Percentiles rank a stretch among this genome's conserved stretches.
Conservation (phyloP, 352 stramenopile species). For the Thraustotheca clavata region DNA sequence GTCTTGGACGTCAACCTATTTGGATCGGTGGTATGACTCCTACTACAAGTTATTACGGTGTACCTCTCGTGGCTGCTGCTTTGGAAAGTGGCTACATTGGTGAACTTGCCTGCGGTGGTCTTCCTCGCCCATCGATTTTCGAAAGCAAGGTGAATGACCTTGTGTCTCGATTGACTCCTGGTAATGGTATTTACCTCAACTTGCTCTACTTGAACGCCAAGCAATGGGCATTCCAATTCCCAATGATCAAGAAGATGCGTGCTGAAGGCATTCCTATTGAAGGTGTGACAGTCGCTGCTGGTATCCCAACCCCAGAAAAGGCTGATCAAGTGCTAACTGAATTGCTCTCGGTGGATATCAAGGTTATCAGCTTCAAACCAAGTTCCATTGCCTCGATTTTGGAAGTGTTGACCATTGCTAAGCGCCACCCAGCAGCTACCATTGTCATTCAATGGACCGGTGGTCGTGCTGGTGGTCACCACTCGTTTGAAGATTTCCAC, state of each 20-base stretch:
- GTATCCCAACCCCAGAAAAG: slow-evolving; percentile 72
- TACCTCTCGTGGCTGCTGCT: slow-evolving; percentile 74
- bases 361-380: slow-evolving; percentile 77
- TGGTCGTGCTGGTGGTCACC: slow-evolving; percentile 72
- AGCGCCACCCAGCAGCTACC: slow-evolving; percentile 44
- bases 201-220: slow-evolving; percentile 87
- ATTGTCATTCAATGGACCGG: slow-evolving; percentile 86
- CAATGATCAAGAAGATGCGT: slow-evolving; percentile 75
- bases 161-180: slow-evolving; percentile 61
- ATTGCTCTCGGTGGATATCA: slow-evolving; percentile 55
- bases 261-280: slow-evolving; percentile 74
- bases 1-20: slow-evolving; percentile 68
- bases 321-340: slow-evolving; percentile 72
- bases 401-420: slow-evolving; percentile 67
- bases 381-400: slow-evolving; percentile 70
- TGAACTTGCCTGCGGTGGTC: slow-evolving; percentile 66
- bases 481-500: slow-evolving; percentile 87
- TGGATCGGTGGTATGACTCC: slow-evolving; percentile 81
- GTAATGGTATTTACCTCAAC: slow-evolving; percentile 71
- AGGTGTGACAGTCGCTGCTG: slow-evolving; percentile 80
- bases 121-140: slow-evolving; percentile 65
- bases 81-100: slow-evolving; percentile 73
- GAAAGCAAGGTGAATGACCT: slow-evolving; percentile 52
- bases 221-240: slow-evolving; percentile 87
- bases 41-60: slow-evolving; percentile 67